These are phyloP conservation scores for Geotrichum carabidarum DNA, from an alignment of 1,139 yeast species.

Conservation along the genomic window DNA sequence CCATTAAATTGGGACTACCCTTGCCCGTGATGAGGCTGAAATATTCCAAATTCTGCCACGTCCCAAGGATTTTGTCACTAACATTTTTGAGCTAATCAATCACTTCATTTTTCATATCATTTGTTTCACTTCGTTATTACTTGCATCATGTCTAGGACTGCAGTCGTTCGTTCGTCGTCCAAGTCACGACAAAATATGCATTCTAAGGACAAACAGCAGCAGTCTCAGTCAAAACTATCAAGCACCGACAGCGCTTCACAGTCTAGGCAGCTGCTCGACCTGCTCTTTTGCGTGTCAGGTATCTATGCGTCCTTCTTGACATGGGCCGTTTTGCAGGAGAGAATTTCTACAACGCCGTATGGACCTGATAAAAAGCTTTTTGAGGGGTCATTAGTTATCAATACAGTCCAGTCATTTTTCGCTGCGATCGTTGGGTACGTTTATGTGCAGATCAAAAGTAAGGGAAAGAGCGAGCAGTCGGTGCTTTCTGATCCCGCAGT, in stretches of 20 bases:
- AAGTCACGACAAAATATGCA: background rate
- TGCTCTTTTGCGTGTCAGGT: slow-evolving; percentile 58
- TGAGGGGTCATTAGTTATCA: slow-evolving; percentile 71
- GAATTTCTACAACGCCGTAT: slow-evolving; percentile 74
- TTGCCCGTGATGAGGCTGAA: slow-evolving; percentile 1
- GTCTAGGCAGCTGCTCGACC: slow-evolving; percentile 21
- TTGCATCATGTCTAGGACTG: slow-evolving; percentile 2
- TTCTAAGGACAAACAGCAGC: background rate
- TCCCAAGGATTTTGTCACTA: background rate
- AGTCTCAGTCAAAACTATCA: background rate
- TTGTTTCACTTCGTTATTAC: background rate
- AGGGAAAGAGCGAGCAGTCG: slow-evolving; percentile 27
- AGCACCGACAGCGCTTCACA: background rate
- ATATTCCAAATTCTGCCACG: background rate
- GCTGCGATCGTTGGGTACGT: slow-evolving; percentile 65
- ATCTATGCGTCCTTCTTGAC: slow-evolving; percentile 79
- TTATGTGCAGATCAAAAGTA: slow-evolving; percentile 47
- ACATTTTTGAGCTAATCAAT: background rate
- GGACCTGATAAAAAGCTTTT: slow-evolving; percentile 56
- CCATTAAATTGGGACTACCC: background rate
- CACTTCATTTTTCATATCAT: background rate
- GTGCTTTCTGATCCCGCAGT: slow-evolving; percentile 25
- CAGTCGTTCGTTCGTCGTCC: slow-evolving; percentile 4
- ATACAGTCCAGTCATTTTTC: slow-evolving; percentile 63
- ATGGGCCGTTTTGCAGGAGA: slow-evolving; percentile 91